These are phyloP conservation scores for Esteya vermicola DNA, from an alignment of 2,329 filamentous ascomycete species.

Conservation along the genomic window DNA sequence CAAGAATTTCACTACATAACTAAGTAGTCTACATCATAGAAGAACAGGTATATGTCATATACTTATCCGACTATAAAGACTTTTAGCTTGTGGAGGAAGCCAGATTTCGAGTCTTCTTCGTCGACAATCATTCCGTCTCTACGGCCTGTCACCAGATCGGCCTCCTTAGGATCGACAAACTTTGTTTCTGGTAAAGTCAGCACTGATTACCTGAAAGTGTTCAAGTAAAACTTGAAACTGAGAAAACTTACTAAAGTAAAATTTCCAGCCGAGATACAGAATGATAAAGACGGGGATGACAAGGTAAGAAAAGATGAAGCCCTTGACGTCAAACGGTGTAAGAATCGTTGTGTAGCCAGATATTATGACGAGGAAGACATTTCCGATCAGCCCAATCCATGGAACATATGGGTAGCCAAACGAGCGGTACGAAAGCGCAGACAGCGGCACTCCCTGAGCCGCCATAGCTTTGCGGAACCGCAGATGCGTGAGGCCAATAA, in stretches of 20 bases:
- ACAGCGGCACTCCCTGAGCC: slow-evolving; percentile 43
- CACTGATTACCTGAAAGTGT: too few relatives aligned
- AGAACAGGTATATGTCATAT: too few relatives aligned
- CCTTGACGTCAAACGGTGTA: slow-evolving; percentile 37
- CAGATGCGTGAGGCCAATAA: slow-evolving; percentile 49
- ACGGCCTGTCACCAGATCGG: slow-evolving; percentile 40
- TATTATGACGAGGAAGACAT: slow-evolving; percentile 47
- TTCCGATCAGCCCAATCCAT: slow-evolving; percentile 52
- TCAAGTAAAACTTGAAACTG: neutral
- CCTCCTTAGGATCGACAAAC: slow-evolving; percentile 30
- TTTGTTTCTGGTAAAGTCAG: slow-evolving; percentile 18
- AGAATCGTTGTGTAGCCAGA: slow-evolving; percentile 58
- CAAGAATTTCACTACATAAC: too few relatives aligned
- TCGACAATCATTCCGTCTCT: slow-evolving; percentile 21
- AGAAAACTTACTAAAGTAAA: slow-evolving; percentile 21
- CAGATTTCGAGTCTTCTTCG: slow-evolving; percentile 1
- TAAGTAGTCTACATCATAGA: too few relatives aligned
- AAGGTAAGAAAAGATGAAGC: slow-evolving; percentile 53
- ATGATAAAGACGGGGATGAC: slow-evolving; percentile 49
- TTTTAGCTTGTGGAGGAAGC: too few relatives aligned
- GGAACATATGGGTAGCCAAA: slow-evolving; percentile 49
- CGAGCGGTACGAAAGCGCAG: slow-evolving; percentile 43
- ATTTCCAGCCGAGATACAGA: slow-evolving; percentile 47
- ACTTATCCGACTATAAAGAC: too few relatives aligned
- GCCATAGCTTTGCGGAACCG: slow-evolving; percentile 46